Evolutionary conservation across 345 rosid genomes (phyloP).

Genomic region (Populus ilicifolia): DNA sequence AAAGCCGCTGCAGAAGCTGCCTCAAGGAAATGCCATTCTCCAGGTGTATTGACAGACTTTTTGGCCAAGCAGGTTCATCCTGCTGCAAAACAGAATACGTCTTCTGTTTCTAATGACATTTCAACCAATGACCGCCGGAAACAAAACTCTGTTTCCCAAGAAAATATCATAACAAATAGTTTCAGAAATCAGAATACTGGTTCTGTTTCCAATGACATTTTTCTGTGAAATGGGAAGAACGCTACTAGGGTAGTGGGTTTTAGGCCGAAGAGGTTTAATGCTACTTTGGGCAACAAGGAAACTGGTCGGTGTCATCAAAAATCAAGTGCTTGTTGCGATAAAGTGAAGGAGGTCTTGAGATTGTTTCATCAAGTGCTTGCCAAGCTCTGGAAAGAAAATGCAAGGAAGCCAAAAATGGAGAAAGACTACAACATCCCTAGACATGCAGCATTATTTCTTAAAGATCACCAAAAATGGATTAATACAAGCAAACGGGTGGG

Average conservation of each 20-base stretch:
- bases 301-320: neutral
- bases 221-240: no score
- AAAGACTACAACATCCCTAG: neutral
- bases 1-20: neutral
- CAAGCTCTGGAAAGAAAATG: neutral
- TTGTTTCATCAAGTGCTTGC: neutral
- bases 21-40: neutral
- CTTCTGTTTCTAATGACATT: no score
- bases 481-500: conserved; percentile 13
- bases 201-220: neutral
- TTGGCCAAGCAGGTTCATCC: neutral
- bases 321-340: neutral
- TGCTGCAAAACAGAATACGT: neutral
- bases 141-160: neutral
- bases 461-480: neutral
- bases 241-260: neutral
- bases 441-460: neutral
- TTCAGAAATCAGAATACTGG: neutral
- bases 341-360: conserved; percentile 1
- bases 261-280: neutral
- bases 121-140: neutral
- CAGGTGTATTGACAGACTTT: neutral
- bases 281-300: neutral
- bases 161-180: neutral
- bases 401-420: neutral